phyloP scores from a whole-genome alignment of 257 asterid genomes.

The Ehretia macrophylla region DNA sequence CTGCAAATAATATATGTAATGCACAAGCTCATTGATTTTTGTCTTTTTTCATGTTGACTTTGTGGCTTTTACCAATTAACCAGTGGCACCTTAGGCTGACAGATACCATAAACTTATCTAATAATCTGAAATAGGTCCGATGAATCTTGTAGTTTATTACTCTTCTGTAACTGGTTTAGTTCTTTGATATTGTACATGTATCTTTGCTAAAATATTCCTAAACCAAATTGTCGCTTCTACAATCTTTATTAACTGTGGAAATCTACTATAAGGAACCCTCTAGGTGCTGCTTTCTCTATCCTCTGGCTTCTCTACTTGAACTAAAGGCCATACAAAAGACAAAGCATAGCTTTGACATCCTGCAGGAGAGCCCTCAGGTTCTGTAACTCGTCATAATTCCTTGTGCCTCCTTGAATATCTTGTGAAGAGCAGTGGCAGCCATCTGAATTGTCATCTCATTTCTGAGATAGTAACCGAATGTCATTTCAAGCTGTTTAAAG shows the following conservation, averaged over 20 bases:
- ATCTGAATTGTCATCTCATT: slow-evolving; percentile 31
- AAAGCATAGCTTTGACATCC: slow-evolving; percentile 26
- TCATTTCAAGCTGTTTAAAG: slow-evolving; percentile 36
- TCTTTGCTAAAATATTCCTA: slow-evolving; percentile 38
- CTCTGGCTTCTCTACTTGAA: slow-evolving; percentile 44
- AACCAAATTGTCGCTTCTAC: slow-evolving; percentile 36
- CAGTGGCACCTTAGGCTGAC: too few species aligned
- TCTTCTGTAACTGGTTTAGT: slow-evolving; percentile 19
- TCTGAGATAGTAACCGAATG: slow-evolving; percentile 31
- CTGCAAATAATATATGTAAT: too few species aligned
- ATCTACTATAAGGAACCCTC: slow-evolving; percentile 32
- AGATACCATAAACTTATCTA: too few species aligned
- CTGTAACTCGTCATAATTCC: slow-evolving; percentile 21
- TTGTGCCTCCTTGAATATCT: slow-evolving; percentile 42
- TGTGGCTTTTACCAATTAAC: too few species aligned
- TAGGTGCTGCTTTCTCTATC: slow-evolving; percentile 36
- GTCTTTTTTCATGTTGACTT: too few species aligned
- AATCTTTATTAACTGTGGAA: slow-evolving; percentile 45
- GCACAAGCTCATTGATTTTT: too few species aligned
- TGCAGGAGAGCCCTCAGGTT: slow-evolving; percentile 39
- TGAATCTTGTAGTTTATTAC: slow-evolving; percentile 13
- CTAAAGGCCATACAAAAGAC: slow-evolving; percentile 34
- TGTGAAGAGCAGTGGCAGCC: slow-evolving; percentile 33
- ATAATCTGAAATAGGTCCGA: not conserved
- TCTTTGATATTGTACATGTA: slow-evolving; percentile 32